A percentile compares a stretch with the other conserved stretches of the same genome.
phyloP scores from a whole-genome alignment of 140 eudicot genomes.

The Anethum foeniculum region DNA sequence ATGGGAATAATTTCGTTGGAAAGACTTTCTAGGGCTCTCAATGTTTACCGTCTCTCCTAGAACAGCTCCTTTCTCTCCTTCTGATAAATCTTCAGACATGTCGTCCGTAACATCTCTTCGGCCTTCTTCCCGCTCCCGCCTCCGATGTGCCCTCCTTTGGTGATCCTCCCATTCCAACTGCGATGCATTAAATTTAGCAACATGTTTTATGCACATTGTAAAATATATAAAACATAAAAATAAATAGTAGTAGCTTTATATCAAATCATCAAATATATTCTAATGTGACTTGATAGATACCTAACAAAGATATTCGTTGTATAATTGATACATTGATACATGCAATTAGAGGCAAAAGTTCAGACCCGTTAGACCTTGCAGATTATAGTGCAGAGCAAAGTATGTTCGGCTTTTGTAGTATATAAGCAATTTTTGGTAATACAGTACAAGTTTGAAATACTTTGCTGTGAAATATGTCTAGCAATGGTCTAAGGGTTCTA shows the following conservation, averaged over 20 bases:
- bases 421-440: too few species aligned
- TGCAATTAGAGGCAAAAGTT: background rate
- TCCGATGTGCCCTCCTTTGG: conserved; percentile 55
- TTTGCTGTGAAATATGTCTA: too few species aligned
- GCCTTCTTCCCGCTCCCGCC: conserved; percentile 72
- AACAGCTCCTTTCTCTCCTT: conserved; percentile 70
- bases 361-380: background rate
- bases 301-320: background rate
- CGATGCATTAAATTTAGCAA: background rate
- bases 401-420: too few species aligned
- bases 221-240: background rate
- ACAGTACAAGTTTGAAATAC: too few species aligned
- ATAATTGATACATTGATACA: background rate
- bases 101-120: conserved; percentile 78
- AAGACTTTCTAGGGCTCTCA: conserved; percentile 37
- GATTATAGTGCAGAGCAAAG: too few species aligned
- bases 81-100: conserved; percentile 88
- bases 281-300: background rate
- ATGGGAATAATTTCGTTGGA: conserved; percentile 42
- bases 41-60: conserved; percentile 36
- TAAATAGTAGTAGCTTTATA: background rate
- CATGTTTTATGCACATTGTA: background rate
- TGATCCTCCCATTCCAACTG: conserved; percentile 81
- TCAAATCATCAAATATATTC: background rate
- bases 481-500: too few species aligned